phyloP scores from a whole-genome alignment of 768 basidiomycete species.

The Leucocoprinus birnbaumii region DNA sequence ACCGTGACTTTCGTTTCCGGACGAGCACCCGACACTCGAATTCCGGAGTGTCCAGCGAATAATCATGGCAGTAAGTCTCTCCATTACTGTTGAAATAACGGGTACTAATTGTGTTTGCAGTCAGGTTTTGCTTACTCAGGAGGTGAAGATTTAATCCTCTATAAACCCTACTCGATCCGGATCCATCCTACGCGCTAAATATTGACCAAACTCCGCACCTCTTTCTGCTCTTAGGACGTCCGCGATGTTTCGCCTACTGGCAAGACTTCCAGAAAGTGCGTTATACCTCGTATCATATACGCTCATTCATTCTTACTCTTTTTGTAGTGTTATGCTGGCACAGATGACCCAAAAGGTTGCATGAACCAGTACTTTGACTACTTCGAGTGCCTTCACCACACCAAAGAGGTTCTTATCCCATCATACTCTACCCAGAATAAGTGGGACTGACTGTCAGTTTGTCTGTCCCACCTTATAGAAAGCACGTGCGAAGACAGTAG shows the following conservation, averaged over 20 bases:
- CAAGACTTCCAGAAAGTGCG: conserved; percentile 80
- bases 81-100: background rate
- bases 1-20: conserved; percentile 1
- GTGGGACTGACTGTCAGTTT: background rate
- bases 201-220: conserved; percentile 3
- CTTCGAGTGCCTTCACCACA: conserved; percentile 86
- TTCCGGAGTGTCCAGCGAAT: conserved; percentile 10
- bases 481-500: conserved; percentile 59
- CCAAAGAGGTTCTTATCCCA: conserved; percentile 68
- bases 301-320: too few species aligned
- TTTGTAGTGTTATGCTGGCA: conserved; percentile 87
- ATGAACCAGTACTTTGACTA: conserved; percentile 77
- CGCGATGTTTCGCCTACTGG: conserved; percentile 90
- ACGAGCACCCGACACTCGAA: conserved; percentile 10
- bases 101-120: conserved; percentile 20
- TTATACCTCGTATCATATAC: too few species aligned
- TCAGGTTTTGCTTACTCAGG: conserved; percentile 46
- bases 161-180: background rate
- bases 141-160: conserved; percentile 27
- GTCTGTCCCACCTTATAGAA: conserved; percentile 29
- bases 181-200: conserved; percentile 3
- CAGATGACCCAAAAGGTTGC: conserved; percentile 76
- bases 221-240: conserved; percentile 55
- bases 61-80: conserved; percentile 18
- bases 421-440: background rate